Conservation (phyloP, 164 flowering plant genomes). For the Berberis thunbergii region DNA sequence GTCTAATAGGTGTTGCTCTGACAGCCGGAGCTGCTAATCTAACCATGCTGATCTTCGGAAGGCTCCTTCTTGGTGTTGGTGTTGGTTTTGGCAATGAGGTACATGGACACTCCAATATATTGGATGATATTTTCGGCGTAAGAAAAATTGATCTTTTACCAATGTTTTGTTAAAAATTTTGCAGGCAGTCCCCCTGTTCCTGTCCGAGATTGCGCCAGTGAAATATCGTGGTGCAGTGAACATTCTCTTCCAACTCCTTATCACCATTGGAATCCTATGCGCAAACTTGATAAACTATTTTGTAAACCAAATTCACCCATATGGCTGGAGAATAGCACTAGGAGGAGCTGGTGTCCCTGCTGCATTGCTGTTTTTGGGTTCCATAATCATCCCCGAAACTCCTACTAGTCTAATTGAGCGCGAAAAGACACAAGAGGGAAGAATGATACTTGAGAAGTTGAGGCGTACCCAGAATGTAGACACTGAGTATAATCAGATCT, state of each 20-base stretch:
- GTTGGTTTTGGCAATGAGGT: too few species aligned
- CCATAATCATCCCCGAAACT: conserved; percentile 19
- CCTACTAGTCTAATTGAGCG: conserved; percentile 29
- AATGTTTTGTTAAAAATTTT: too few species aligned
- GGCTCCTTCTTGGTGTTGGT: too few species aligned
- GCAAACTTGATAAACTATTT: conserved; percentile 25
- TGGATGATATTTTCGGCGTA: too few species aligned
- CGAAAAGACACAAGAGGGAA: conserved; percentile 9
- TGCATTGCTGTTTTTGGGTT: conserved; percentile 12
- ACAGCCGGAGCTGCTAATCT: too few species aligned
- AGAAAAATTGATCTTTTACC: too few species aligned
- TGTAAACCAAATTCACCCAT: conserved; percentile 7
- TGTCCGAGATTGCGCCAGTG: conserved; percentile 30
- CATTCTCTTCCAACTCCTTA: conserved; percentile 25
- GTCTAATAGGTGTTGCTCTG: too few species aligned
- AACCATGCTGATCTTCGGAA: too few species aligned
- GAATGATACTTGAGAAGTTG: conserved; percentile 12
- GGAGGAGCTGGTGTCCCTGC: conserved; percentile 27
- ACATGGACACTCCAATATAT: too few species aligned
- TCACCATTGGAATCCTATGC: conserved; percentile 26
- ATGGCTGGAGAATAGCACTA: conserved; percentile 22
- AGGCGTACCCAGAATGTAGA: conserved; percentile 17
- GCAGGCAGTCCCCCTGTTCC: conserved; percentile 54
- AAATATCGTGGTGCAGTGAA: conserved; percentile 19
- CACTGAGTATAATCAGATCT: conserved; percentile 14